These are phyloP conservation scores for Amylostereum areolatum DNA, from an alignment of 1,284 basidiomycete genomes.

Conservation along the genomic window DNA sequence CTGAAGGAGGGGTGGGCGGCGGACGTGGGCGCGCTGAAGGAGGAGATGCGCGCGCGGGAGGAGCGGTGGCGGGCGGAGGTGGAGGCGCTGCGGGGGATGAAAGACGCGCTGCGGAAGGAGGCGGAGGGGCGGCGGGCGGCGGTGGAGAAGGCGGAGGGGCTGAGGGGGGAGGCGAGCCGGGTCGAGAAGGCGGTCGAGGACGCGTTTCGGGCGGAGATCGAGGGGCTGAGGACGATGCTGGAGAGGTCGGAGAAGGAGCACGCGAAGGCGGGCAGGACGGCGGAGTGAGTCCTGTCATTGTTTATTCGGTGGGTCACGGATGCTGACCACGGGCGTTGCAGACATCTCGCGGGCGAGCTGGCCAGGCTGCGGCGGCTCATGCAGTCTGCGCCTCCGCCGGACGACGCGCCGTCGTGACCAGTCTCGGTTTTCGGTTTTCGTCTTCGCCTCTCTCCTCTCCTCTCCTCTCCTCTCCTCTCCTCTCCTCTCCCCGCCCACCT, in stretches of 20 bases:
- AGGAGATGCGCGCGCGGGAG: slow-evolving; percentile 68
- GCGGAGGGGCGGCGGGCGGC: slow-evolving; percentile 40
- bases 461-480: too few relatives aligned
- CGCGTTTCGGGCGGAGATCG: slow-evolving; percentile 42
- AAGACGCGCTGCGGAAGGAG: slow-evolving; percentile 53
- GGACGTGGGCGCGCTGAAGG: slow-evolving; percentile 57
- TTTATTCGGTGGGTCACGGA: neutral
- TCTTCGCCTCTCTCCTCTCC: too few relatives aligned
- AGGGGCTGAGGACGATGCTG: slow-evolving; percentile 39
- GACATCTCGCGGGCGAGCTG: slow-evolving; percentile 53
- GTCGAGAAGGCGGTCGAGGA: slow-evolving; percentile 46
- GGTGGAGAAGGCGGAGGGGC: slow-evolving; percentile 29
- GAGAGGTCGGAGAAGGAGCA: slow-evolving; percentile 49
- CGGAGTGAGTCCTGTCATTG: slow-evolving; percentile 44
- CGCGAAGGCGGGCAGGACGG: slow-evolving; percentile 50
- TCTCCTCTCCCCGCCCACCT: too few relatives aligned
- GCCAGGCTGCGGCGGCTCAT: slow-evolving; percentile 64
- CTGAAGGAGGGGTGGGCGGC: slow-evolving; percentile 64
- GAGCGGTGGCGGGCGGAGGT: slow-evolving; percentile 59
- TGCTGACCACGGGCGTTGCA: slow-evolving; percentile 19
- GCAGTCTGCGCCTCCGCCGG: too few relatives aligned
- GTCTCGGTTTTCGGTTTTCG: too few relatives aligned
- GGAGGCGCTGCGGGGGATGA: slow-evolving; percentile 60
- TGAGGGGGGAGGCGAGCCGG: slow-evolving; percentile 32
- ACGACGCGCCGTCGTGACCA: too few relatives aligned